Evolutionary conservation across 2,329 filamentous ascomycete genomes (phyloP).

Genomic region (Fusarium brachygibbosum): DNA sequence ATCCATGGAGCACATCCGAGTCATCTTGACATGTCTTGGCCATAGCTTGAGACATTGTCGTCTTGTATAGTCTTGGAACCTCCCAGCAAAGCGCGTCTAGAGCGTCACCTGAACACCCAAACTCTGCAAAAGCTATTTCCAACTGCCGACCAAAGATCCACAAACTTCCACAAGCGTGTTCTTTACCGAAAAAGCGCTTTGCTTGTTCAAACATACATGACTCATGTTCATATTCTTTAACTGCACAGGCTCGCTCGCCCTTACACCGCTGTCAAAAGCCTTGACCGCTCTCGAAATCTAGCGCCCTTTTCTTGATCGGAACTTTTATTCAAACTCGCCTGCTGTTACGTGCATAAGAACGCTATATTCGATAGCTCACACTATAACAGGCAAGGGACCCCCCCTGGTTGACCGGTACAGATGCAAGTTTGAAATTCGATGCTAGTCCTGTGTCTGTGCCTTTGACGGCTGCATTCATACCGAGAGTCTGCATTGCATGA

Average conservation of each 20-base stretch:
- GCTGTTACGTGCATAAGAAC: conserved; percentile 34
- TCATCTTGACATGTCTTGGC: conserved; percentile 16
- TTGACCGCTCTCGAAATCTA: conserved; percentile 27
- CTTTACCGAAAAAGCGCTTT: conserved; percentile 14
- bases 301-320: conserved; percentile 13
- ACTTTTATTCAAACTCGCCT: conserved; percentile 21
- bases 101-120: conserved; percentile 1
- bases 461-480: conserved; percentile 34
- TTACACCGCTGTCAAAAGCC: conserved; percentile 32
- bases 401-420: conserved; percentile 16
- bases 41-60: conserved; percentile 1
- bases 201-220: conserved; percentile 19
- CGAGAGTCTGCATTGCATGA: conserved; percentile 20
- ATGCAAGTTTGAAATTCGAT: conserved; percentile 30
- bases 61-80: neutral
- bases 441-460: conserved; percentile 24
- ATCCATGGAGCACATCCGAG: conserved; percentile 34
- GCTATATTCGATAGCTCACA: conserved; percentile 21
- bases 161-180: conserved; percentile 24
- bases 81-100: conserved; percentile 1
- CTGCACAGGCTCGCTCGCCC: conserved; percentile 1
- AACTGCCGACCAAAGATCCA: conserved; percentile 38
- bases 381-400: conserved; percentile 22
- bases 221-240: conserved; percentile 25
- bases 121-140: conserved; percentile 10